Percentiles rank a stretch among this genome's conserved stretches.
These are phyloP conservation scores for Cyclotella atomus DNA, from an alignment of 108 stramenopile species.

Conservation along the genomic window DNA sequence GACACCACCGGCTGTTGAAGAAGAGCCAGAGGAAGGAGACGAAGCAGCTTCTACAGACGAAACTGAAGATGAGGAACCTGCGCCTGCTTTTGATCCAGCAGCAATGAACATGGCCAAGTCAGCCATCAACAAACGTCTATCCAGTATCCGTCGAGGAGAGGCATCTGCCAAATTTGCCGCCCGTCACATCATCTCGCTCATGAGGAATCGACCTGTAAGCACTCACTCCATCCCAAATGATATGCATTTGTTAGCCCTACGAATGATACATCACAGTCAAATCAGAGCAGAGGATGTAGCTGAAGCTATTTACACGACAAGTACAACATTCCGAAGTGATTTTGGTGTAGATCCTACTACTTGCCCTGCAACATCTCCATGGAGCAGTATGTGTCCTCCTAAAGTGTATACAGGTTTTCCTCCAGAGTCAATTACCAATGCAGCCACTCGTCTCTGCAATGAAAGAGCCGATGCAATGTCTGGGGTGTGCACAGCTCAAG, in stretches of 20 bases:
- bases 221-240: neutral
- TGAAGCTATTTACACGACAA: conserved; percentile 37
- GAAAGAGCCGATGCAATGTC: conserved; percentile 15
- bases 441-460: conserved; percentile 49
- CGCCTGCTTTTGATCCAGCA: conserved; percentile 59
- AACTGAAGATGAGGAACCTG: conserved; percentile 25
- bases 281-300: conserved; percentile 54
- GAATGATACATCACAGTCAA: conserved; percentile 62
- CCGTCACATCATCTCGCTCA: conserved; percentile 23
- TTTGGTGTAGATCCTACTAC: conserved; percentile 17
- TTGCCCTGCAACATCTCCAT: conserved; percentile 39
- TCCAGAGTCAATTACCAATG: conserved; percentile 40
- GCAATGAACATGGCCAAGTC: conserved; percentile 61
- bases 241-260: conserved; percentile 47
- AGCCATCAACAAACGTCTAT: conserved; percentile 40
- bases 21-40: conserved; percentile 19
- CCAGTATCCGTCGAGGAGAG: conserved; percentile 49
- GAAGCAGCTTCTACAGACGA: conserved; percentile 23
- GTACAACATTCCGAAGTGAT: conserved; percentile 10
- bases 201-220: neutral
- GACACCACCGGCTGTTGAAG: neutral
- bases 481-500: conserved; percentile 3
- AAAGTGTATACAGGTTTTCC: conserved; percentile 30
- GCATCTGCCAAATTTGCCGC: conserved; percentile 39
- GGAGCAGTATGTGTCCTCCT: conserved; percentile 57